A percentile compares a stretch with the other conserved stretches of the same genome.
Evolutionary conservation across 2,329 filamentous ascomycete species (phyloP).

Genomic region (Trichophaea hybrida): DNA sequence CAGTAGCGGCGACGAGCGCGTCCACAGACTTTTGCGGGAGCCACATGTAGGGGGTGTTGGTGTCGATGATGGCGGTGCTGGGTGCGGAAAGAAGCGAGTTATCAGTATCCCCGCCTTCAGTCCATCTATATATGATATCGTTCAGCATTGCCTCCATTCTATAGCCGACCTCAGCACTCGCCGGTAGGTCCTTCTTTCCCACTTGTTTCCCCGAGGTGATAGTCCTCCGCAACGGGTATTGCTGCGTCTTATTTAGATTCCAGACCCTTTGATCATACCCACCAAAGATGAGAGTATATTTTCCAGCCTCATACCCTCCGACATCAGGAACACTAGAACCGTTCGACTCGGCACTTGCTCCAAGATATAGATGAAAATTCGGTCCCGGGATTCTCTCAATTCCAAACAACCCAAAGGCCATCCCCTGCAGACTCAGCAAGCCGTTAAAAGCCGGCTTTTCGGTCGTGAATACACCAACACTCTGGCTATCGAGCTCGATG

Average conservation of each 20-base stretch:
- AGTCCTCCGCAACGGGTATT: slow-evolving; percentile 11
- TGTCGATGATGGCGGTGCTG: slow-evolving; percentile 14
- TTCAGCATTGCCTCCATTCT: slow-evolving; percentile 14
- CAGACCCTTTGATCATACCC: slow-evolving; percentile 10
- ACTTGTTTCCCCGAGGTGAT: neutral
- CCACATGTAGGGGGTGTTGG: slow-evolving; percentile 19
- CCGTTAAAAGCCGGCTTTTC: slow-evolving; percentile 9
- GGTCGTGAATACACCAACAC: slow-evolving; percentile 8
- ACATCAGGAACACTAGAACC: neutral
- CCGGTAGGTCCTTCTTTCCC: neutral
- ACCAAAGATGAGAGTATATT: slow-evolving; percentile 15
- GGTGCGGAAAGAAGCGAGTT: slow-evolving; percentile 10
- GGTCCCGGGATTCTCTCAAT: slow-evolving; percentile 8
- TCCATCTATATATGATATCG: slow-evolving; percentile 18
- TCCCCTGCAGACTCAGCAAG: slow-evolving; percentile 14
- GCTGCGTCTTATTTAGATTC: slow-evolving; percentile 17
- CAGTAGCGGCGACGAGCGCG: slow-evolving; percentile 6
- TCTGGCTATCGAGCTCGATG: slow-evolving; percentile 9
- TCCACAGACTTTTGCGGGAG: slow-evolving; percentile 10
- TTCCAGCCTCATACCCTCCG: neutral
- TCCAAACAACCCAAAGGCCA: slow-evolving; percentile 11
- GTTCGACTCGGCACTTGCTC: slow-evolving; percentile 3
- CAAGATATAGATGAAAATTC: slow-evolving; percentile 13
- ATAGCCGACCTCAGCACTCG: slow-evolving; percentile 4
- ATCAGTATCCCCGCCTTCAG: slow-evolving; percentile 10